Conservation (phyloP, 2,329 filamentous ascomycete genomes). For the Didymosphaeria variabile region DNA sequence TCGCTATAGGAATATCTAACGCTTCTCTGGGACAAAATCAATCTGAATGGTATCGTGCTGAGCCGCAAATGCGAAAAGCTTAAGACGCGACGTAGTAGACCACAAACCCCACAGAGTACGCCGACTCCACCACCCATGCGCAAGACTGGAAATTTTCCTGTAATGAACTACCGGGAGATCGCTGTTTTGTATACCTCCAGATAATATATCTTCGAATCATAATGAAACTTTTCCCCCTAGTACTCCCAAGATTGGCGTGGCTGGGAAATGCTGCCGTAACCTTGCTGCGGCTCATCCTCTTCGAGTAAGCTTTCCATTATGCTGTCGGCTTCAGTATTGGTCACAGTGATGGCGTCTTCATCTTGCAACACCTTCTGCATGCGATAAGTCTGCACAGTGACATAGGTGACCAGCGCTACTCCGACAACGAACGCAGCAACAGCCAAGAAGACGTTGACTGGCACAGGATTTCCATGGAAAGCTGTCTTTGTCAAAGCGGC, state of each 20-base stretch:
- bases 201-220: neutral
- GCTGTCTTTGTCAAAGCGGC: constrained; percentile 78
- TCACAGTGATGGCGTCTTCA: constrained; percentile 64
- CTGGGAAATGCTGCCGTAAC: constrained; percentile 36
- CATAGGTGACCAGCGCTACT: constrained; percentile 62
- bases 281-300: constrained; percentile 40
- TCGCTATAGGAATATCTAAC: neutral
- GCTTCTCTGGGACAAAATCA: neutral
- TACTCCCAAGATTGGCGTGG: constrained; percentile 27
- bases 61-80: neutral
- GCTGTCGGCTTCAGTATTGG: constrained; percentile 74
- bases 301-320: constrained; percentile 54
- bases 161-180: neutral
- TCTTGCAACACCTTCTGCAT: constrained; percentile 44
- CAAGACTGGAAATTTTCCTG: neutral
- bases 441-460: constrained; percentile 76
- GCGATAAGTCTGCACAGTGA: constrained; percentile 41
- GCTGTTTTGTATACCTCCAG: neutral
- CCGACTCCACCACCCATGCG: constrained; percentile 4
- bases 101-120: neutral
- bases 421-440: constrained; percentile 70
- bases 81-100: neutral
- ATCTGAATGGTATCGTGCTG: neutral
- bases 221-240: neutral
- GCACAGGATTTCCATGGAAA: constrained; percentile 76